Conservation (phyloP, 495 filamentous ascomycete species). For the Annulohypoxylon stygium region DNA sequence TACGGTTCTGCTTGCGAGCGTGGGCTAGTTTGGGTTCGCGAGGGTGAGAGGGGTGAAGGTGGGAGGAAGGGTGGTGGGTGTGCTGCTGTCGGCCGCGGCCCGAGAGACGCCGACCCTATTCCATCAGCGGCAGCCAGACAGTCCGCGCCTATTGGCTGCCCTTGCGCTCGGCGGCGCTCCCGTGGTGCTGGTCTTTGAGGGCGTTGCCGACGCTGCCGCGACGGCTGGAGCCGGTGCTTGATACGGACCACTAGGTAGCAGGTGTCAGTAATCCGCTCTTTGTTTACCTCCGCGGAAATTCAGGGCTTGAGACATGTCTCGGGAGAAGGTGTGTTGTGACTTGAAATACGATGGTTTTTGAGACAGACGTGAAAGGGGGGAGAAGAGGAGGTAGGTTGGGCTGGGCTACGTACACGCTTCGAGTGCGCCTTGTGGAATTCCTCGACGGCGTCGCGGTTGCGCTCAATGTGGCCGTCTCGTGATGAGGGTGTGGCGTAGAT, state of each 20-base stretch:
- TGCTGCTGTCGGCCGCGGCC: not conserved
- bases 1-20: not conserved
- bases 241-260: constrained; percentile 41
- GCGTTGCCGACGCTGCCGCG: constrained; percentile 26
- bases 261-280: not conserved
- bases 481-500: constrained; percentile 70
- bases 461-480: constrained; percentile 69
- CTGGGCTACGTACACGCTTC: constrained; percentile 43
- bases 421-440: constrained; percentile 61
- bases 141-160: constrained; percentile 40
- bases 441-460: constrained; percentile 56
- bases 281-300: not conserved
- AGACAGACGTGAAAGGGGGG: not conserved
- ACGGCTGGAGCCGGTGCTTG: constrained; percentile 38
- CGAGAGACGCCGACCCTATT: constrained; percentile 22
- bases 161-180: constrained; percentile 29
- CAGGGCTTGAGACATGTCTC: constrained; percentile 1
- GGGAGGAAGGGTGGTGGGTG: not conserved
- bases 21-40: not conserved
- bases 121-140: constrained; percentile 29
- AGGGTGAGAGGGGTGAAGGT: too few species aligned
- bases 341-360: not conserved
- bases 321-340: not conserved
- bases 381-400: not conserved
- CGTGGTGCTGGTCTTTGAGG: not conserved